A percentile compares a stretch with the other conserved stretches of the same genome.
Conservation (phyloP, 768 basidiomycete species). For the Rhizopogon vinicolor region DNA sequence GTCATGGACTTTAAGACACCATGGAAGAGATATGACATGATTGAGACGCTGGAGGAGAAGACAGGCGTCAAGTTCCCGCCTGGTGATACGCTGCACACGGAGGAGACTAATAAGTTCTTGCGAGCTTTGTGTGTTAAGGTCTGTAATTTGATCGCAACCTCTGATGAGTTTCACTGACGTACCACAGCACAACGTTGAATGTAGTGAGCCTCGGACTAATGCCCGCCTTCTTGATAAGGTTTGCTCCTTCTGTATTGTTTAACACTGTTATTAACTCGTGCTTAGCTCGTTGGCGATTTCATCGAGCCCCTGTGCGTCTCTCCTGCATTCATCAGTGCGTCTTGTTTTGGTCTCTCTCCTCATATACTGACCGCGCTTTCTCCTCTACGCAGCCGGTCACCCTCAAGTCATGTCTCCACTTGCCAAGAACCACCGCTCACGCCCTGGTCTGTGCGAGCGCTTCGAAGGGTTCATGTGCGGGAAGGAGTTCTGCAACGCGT, state of each 20-base stretch:
- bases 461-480: constrained; percentile 99
- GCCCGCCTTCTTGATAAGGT: constrained; percentile 94
- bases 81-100: constrained; percentile 83
- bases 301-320: constrained; percentile 97
- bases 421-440: constrained; percentile 97
- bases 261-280: neutral
- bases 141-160: neutral
- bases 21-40: constrained; percentile 99
- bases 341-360: neutral
- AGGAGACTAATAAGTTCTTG: constrained; percentile 85
- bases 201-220: constrained; percentile 93
- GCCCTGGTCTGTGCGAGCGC: constrained; percentile 95
- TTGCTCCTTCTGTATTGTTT: constrained; percentile 2
- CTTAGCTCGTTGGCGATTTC: constrained; percentile 91
- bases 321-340: constrained; percentile 87
- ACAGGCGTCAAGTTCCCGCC: constrained; percentile 88
- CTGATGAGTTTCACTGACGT: neutral
- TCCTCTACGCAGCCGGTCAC: constrained; percentile 67
- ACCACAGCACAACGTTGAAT: constrained; percentile 87
- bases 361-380: constrained; percentile 3
- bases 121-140: constrained; percentile 84
- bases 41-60: constrained; percentile 93
- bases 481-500: constrained; percentile 98
- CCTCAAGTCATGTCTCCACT: constrained; percentile 99
- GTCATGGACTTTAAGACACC: constrained; percentile 87